A percentile compares a stretch with the other conserved stretches of the same genome.
phyloP scores from a whole-genome alignment of 2,329 filamentous ascomycete species.

The Diaporthe sp. region DNA sequence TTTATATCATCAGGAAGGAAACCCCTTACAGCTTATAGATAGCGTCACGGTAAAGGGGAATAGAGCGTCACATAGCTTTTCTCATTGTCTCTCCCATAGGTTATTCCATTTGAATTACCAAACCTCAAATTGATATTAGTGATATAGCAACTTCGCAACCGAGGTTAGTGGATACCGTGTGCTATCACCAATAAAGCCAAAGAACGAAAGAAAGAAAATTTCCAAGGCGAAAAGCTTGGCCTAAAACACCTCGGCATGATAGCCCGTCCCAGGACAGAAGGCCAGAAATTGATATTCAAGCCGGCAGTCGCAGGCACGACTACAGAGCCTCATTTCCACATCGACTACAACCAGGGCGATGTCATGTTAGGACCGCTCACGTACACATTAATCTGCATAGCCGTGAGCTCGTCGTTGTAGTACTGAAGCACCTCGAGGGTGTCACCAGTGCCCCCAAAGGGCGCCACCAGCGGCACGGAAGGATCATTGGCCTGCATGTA shows the following conservation, averaged over 20 bases:
- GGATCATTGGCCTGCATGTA: conserved; percentile 40
- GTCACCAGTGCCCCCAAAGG: conserved; percentile 43
- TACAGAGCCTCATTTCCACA: neutral
- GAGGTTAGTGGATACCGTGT: neutral
- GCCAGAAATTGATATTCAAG: neutral
- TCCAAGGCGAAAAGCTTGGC: neutral
- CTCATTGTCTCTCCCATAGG: neutral
- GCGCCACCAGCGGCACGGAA: conserved; percentile 40
- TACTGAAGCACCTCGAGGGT: conserved; percentile 45
- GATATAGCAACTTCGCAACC: too few relatives aligned
- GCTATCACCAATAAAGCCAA: neutral
- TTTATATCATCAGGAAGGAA: conserved; percentile 68
- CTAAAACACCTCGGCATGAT: neutral
- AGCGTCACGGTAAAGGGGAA: neutral
- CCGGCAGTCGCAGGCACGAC: neutral
- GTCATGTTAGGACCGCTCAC: conserved; percentile 44
- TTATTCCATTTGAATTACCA: neutral
- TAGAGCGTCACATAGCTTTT: neutral
- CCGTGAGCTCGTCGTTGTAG: conserved; percentile 44
- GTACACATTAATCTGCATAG: conserved; percentile 45
- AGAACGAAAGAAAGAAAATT: neutral
- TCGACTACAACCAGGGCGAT: conserved; percentile 36
- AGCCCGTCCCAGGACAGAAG: neutral
- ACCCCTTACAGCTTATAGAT: conserved; percentile 51
- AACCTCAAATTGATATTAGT: neutral